A percentile compares a stretch with the other conserved stretches of the same genome.
Conservation (phyloP, 331 rosid species). For the Pyrus hybrid region DNA sequence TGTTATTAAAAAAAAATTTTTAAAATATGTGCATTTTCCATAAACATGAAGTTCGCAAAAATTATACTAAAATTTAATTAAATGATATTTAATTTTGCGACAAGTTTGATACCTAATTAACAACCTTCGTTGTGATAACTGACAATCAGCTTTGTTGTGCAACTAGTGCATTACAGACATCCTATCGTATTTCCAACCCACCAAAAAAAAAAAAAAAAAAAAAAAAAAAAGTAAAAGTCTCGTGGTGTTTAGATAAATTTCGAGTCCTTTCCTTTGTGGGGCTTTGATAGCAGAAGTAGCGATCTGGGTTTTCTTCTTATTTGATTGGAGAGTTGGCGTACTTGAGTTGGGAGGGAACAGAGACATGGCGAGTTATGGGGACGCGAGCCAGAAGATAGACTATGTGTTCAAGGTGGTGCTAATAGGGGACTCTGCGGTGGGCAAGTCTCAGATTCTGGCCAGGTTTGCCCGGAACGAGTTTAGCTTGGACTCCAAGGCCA, state of each 20-base stretch:
- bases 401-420: conserved; percentile 95
- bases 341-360: not conserved
- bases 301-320: not conserved
- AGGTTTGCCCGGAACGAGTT: conserved; percentile 92
- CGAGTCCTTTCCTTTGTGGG: not conserved
- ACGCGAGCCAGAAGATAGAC: conserved; percentile 82
- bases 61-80: no score
- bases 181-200: no score
- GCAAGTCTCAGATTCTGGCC: conserved; percentile 90
- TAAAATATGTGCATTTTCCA: no score
- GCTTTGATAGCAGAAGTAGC: not conserved
- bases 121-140: not conserved
- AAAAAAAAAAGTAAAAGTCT: not conserved
- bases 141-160: not conserved
- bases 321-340: not conserved
- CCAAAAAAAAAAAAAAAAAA: no score
- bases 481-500: conserved; percentile 93
- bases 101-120: no score
- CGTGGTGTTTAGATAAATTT: not conserved
- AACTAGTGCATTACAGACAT: not conserved
- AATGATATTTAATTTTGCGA: no score
- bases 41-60: no score
- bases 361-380: conserved; percentile 79
- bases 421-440: conserved; percentile 97
- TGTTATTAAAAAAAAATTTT: no score